Evolutionary conservation across 2,329 filamentous ascomycete genomes (phyloP), one percentile per base, ranked within the genome.

Genomic region (Chrysoporthe deuterocubensis): DNA sequence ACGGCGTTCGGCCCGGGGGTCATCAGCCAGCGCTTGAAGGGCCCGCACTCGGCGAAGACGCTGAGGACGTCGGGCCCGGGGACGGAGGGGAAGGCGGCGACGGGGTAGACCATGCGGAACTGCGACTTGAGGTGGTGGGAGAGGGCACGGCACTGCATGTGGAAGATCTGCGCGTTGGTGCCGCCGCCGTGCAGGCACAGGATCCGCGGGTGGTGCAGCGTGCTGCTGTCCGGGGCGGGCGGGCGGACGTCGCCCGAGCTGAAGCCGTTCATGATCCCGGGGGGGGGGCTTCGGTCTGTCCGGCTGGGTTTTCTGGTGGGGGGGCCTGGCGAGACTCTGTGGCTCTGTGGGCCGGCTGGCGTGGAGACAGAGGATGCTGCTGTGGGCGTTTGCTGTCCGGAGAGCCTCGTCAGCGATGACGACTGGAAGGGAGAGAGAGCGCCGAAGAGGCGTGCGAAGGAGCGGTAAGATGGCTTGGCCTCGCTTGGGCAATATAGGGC

Each of bases 181-280:
- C 92, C 92, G 73, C 91, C 92, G 75, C 92, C 92, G 77, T 94
- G 92, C n/a, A 94, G 87, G 78, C 91, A 94, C 72, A 94, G 89
- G 72, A 94, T 88, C 68, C 91, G 89, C 3, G 91, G 91, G 40
- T 84, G 80, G 68, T 76, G 61, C 14, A 69, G 57, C 16, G 67
- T 69, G 1, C 61, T 46, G 6, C 50, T 59, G 50, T 65, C 50
- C 87, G 0, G 87, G 79, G 6, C 32, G 86, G 0, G 87, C 78
- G 73, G 87, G 89, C 57, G 43, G 42, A 14, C 42, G 14, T 61
- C 59, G 40, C 59, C 26, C 14, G 43, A 46, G 42, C 42, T 58
- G 40, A 61, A 43, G 48, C 42, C 52, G 14, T 67, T 61, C 62
- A 67, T 67, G 32, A 32, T 57, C 44, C 34, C 34, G 54, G 13